Evolutionary conservation across 805 yeast genomes (phyloP).

Genomic region (Blastobotrys muscicola): DNA sequence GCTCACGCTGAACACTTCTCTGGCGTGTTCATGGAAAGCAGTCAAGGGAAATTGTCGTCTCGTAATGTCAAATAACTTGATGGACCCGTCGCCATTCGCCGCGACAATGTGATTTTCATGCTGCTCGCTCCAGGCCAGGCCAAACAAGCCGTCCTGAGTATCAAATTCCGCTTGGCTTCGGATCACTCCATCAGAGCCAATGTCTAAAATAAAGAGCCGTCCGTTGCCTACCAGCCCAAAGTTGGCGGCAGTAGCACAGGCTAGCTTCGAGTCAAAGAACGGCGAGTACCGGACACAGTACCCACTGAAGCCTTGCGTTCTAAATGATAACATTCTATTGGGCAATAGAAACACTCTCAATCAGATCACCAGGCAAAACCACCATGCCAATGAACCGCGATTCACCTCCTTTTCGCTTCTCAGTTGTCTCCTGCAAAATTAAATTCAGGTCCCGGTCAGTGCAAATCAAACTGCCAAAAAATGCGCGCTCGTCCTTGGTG

Average conservation of each 20-base stretch:
- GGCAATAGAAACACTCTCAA: conserved; percentile 14
- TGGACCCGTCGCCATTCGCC: conserved; percentile 85
- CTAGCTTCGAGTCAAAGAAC: conserved; percentile 77
- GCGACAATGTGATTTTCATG: conserved; percentile 80
- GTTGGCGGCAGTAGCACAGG: conserved; percentile 86
- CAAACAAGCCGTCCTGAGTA: conserved; percentile 90
- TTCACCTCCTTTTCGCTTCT: conserved; percentile 20
- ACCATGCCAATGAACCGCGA: conserved; percentile 27
- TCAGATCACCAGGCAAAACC: conserved; percentile 24
- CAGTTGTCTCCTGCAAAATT: conserved; percentile 24
- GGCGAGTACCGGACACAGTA: conserved; percentile 87
- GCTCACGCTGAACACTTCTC: conserved; percentile 63
- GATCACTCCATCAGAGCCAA: conserved; percentile 56
- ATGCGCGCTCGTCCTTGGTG: conserved; percentile 24
- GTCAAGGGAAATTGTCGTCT: conserved; percentile 21
- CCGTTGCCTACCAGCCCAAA: conserved; percentile 96
- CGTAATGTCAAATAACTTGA: conserved; percentile 70
- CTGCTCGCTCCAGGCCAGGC: conserved; percentile 79
- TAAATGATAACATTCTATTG: conserved; percentile 51
- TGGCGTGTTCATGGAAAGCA: conserved; percentile 52
- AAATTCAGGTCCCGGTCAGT: conserved; percentile 24
- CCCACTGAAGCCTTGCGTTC: conserved; percentile 78
- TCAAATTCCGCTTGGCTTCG: conserved; percentile 40
- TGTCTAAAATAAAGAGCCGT: conserved; percentile 57
- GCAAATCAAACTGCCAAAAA: conserved; percentile 26